Evolutionary conservation across 345 rosid genomes (phyloP), one percentile per base, ranked within the genome.

Genomic region (Clausena lansium): DNA sequence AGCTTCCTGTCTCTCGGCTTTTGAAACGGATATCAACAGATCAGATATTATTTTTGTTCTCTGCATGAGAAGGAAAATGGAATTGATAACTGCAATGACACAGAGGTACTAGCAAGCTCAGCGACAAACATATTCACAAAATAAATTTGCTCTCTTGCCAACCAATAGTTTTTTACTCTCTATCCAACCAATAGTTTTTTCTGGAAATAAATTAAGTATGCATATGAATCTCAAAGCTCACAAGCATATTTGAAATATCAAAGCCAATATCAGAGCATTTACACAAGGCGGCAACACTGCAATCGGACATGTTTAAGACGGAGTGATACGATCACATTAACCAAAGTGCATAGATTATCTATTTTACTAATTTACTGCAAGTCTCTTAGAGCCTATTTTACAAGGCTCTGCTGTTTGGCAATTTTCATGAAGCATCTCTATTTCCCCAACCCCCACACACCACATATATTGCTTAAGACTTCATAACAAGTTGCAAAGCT

Each of bases 1-100:
- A 78, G 99, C 98, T 91, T 94, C 99, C 77, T 91, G 97, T 83
- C 99, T 88, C 90, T 97, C 96, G 64, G 97, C 91, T 85, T 94
- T 97, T 67, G 99, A 97, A 79, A 94, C 94, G 30, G 99, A 90
- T 87, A 94, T 93, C 83, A 97, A 88, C 73, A 97, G 87, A 85
- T 97, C 99, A 55, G 97, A 94, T 82, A 97, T 88, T 71, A 91
- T 86, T 85, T 93, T 97, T 77, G 88, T 86, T 86, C 95, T 91
- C 99, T 97, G 92, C 89, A 88, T 54, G 71, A 84, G 76, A 77
- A 52, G 14, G 38, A 6, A 74, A 81, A 74, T 27, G 19, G 67
- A 41, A 71, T 73, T 32, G 47, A 45, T 58, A 77, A 66, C 35
- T 68, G n/a, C 36, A 9, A 38, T 13, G 39, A 71, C 38, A 64